phyloP scores from a whole-genome alignment of 2,329 filamentous ascomycete genomes.

The Akanthomyces uredinophilus region DNA sequence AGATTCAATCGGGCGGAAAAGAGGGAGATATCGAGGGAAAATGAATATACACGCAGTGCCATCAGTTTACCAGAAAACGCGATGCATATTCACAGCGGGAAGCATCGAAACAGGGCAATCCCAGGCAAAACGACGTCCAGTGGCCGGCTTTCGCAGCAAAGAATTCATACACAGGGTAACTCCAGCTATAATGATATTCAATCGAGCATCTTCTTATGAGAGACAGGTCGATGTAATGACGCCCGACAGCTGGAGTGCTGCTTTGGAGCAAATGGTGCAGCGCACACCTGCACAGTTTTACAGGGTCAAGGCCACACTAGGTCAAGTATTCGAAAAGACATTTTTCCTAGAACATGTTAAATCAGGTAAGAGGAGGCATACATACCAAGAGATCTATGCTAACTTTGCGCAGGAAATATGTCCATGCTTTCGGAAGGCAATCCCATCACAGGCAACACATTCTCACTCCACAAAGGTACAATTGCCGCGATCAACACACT shows the following conservation, averaged over 20 bases:
- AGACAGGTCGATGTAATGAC: slow-evolving; percentile 65
- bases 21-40: background rate
- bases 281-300: slow-evolving; percentile 48
- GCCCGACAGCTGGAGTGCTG: slow-evolving; percentile 55
- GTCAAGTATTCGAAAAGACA: slow-evolving; percentile 63
- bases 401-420: slow-evolving; percentile 57
- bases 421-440: slow-evolving; percentile 79
- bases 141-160: background rate
- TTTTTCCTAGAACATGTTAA: slow-evolving; percentile 89
- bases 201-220: background rate
- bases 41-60: slow-evolving; percentile 44
- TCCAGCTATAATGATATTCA: background rate
- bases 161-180: slow-evolving; percentile 53
- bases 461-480: slow-evolving; percentile 63
- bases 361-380: slow-evolving; percentile 45
- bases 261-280: slow-evolving; percentile 48
- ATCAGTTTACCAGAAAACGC: slow-evolving; percentile 52
- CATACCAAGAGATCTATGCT: background rate
- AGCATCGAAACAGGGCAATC: background rate
- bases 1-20: background rate
- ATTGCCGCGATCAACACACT: background rate
- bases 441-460: slow-evolving; percentile 64
- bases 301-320: slow-evolving; percentile 66
- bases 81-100: slow-evolving; percentile 64
- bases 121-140: background rate